Evolutionary conservation across 2,329 filamentous ascomycete species (phyloP).

Genomic region (Rachicladosporium sp.): DNA sequence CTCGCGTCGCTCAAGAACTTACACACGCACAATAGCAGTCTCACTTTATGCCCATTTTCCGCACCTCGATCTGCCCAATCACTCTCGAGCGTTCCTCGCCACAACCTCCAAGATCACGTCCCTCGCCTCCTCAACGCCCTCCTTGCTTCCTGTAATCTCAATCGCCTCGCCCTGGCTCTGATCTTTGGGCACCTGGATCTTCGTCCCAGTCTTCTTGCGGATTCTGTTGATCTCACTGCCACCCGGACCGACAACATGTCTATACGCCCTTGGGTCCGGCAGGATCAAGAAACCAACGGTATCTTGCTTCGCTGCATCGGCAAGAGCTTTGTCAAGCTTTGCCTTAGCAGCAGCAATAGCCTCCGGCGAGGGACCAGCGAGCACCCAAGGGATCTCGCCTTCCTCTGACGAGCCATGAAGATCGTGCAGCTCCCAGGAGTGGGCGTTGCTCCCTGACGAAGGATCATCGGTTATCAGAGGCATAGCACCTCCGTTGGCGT

Average conservation of each 20-base stretch:
- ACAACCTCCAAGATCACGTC: conserved; percentile 81
- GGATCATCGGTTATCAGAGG: conserved; percentile 87
- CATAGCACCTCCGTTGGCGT: conserved; percentile 45
- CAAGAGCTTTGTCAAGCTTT: conserved; percentile 58
- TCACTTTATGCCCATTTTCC: too few species aligned
- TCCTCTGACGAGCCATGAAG: conserved; percentile 56
- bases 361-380: conserved; percentile 60
- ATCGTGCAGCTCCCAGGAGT: conserved; percentile 77
- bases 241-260: conserved; percentile 77
- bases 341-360: conserved; percentile 72
- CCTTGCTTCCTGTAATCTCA: conserved; percentile 68
- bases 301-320: conserved; percentile 55
- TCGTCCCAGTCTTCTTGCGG: conserved; percentile 81
- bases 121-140: conserved; percentile 75
- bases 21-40: too few species aligned
- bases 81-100: conserved; percentile 21
- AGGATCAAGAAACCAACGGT: conserved; percentile 79
- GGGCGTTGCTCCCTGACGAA: conserved; percentile 44
- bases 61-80: too few species aligned
- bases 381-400: conserved; percentile 68
- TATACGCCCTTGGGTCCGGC: conserved; percentile 78
- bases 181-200: conserved; percentile 82
- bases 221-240: conserved; percentile 90
- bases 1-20: too few species aligned
- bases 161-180: conserved; percentile 69